phyloP scores from a whole-genome alignment of 768 basidiomycete species.

The Sporobolomyces phaffii region DNA sequence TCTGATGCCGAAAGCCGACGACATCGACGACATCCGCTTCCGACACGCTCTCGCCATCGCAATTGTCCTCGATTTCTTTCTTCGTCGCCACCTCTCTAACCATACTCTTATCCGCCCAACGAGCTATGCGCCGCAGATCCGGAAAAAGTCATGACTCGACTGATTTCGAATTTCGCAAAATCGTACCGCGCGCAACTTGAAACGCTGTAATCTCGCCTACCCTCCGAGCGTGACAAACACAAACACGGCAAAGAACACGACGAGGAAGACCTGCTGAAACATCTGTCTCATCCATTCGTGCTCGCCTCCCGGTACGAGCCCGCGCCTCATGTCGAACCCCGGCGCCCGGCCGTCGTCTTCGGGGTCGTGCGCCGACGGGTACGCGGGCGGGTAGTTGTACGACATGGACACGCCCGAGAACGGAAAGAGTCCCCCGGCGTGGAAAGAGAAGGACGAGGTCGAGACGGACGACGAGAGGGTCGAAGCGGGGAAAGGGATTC shows the following conservation, averaged over 20 bases:
- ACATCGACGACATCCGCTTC: too few relatives aligned
- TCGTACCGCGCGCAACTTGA: too few relatives aligned
- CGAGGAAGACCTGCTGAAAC: slow-evolving; percentile 13
- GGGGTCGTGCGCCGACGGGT: not conserved
- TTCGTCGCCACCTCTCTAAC: too few relatives aligned
- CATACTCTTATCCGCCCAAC: too few relatives aligned
- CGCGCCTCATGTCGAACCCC: not conserved
- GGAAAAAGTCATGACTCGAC: too few relatives aligned
- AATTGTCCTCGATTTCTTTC: too few relatives aligned
- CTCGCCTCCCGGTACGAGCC: not conserved
- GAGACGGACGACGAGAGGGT: not conserved
- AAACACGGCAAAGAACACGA: slow-evolving; percentile 19
- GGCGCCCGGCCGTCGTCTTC: not conserved
- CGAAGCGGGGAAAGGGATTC: not conserved
- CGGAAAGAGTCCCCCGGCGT: slow-evolving; percentile 19
- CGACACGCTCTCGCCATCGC: too few relatives aligned
- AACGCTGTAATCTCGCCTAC: not conserved
- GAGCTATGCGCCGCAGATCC: too few relatives aligned
- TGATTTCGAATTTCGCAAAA: too few relatives aligned
- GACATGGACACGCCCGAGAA: slow-evolving; percentile 14
- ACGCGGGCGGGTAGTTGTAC: slow-evolving; percentile 3
- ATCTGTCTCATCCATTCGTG: not conserved
- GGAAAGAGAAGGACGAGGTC: slow-evolving; percentile 8
- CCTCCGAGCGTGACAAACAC: slow-evolving; percentile 4
- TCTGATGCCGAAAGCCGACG: too few relatives aligned